Conservation (phyloP, 176 grass and related monocot genomes). For the Cenchrus purpureus region DNA sequence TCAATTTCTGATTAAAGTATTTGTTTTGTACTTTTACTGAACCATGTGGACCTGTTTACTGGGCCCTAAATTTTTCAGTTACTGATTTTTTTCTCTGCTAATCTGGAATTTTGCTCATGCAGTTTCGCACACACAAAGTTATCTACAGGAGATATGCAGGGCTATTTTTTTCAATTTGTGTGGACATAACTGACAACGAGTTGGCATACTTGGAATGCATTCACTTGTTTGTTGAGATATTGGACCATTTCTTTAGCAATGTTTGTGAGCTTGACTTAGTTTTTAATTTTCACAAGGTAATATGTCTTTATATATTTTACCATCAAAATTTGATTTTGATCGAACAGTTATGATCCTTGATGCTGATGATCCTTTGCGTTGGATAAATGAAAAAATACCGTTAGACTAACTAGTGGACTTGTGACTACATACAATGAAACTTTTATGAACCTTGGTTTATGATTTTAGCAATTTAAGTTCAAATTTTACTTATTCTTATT, state of each 20-base stretch:
- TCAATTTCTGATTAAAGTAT: not conserved
- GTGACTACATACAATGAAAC: too few relatives aligned
- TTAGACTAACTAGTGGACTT: not conserved
- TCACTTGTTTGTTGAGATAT: constrained; percentile 98
- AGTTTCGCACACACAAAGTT: constrained; percentile 88
- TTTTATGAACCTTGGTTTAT: not conserved
- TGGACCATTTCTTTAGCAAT: constrained; percentile 99
- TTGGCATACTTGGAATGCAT: constrained; percentile 96
- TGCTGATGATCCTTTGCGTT: not conserved
- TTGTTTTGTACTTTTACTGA: not conserved
- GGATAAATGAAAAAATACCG: not conserved
- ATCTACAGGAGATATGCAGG: constrained; percentile 99
- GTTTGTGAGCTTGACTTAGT: constrained; percentile 97
- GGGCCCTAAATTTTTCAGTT: not conserved
- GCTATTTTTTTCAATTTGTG: constrained; percentile 96
- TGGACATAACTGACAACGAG: constrained; percentile 97
- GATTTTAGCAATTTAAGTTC: not conserved
- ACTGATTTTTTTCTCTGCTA: not conserved
- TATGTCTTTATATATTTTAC: not conserved
- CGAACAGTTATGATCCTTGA: not conserved
- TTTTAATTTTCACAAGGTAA: constrained; percentile 98
- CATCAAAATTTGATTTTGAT: not conserved
- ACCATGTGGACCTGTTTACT: not conserved
- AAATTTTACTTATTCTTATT: not conserved
- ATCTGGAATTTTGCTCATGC: constrained; percentile 36